Evolutionary conservation across 805 yeast species (phyloP).

Genomic region (Ascoidea asiatica): DNA sequence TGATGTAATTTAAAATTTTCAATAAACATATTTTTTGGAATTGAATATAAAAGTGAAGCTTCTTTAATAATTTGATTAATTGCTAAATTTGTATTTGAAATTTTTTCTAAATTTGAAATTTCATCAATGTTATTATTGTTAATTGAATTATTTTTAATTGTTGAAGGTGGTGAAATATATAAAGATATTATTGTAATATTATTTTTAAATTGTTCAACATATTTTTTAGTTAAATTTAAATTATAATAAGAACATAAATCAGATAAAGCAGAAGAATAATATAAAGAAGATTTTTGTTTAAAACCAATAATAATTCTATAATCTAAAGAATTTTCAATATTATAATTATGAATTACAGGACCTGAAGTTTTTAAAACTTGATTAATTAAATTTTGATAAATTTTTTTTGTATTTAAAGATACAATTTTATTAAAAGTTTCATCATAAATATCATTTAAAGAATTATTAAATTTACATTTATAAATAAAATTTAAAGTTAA

Average conservation of each 20-base stretch:
- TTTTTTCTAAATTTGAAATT: conserved; percentile 16
- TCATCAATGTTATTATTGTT: too few species aligned
- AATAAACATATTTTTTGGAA: conserved; percentile 78
- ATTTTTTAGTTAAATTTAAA: conserved; percentile 72
- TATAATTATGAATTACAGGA: conserved; percentile 81
- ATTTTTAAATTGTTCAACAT: conserved; percentile 86
- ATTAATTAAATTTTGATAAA: conserved; percentile 60
- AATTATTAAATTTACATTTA: conserved; percentile 45
- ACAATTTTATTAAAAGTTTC: conserved; percentile 64
- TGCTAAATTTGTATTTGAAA: too few species aligned
- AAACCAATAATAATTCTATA: conserved; percentile 82
- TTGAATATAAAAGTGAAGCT: conserved; percentile 81
- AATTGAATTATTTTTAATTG: conserved; percentile 21
- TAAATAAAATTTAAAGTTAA: conserved; percentile 53
- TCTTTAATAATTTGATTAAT: conserved; percentile 87
- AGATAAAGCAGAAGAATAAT: conserved; percentile 76
- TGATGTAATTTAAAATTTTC: conserved; percentile 58
- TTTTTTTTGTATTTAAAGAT: conserved; percentile 61
- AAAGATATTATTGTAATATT: conserved; percentile 79
- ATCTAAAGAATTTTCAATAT: conserved; percentile 69
- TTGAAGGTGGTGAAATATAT: conserved; percentile 57
- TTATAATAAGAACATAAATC: conserved; percentile 84
- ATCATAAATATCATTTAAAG: conserved; percentile 63
- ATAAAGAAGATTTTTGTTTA: conserved; percentile 71
- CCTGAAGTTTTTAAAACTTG: conserved; percentile 70